These are phyloP conservation scores for Perkinsus olseni DNA, from an alignment of 169 alveolate genomes.

Conservation along the genomic window DNA sequence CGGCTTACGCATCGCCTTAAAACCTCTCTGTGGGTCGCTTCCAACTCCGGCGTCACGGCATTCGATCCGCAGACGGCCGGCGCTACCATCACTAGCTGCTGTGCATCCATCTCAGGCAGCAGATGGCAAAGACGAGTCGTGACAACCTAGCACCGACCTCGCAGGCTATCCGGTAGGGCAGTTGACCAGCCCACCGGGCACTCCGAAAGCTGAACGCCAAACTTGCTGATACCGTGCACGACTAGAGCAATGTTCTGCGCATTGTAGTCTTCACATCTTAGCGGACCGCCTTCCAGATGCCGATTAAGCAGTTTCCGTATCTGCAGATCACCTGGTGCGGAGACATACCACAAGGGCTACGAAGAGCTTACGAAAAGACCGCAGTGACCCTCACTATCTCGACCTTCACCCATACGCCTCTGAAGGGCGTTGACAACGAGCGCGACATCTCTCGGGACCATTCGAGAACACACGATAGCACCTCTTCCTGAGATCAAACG, in stretches of 20 bases:
- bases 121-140: neutral
- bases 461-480: neutral
- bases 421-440: neutral
- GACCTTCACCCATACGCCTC: neutral
- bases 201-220: neutral
- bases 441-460: neutral
- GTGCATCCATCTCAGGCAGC: neutral
- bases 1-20: neutral
- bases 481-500: neutral
- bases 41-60: neutral
- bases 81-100: neutral
- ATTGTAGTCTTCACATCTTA: neutral
- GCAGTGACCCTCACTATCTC: neutral
- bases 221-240: neutral
- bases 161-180: neutral
- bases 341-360: too few relatives aligned
- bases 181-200: neutral
- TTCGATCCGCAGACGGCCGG: neutral
- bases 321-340: neutral
- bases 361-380: neutral
- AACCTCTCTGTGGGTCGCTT: neutral
- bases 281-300: neutral
- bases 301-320: neutral
- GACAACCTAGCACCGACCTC: neutral
- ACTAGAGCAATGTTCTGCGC: neutral